phyloP scores from a whole-genome alignment of 192 early-diverging fungal species.

The Phlyctochytrium arcticum region DNA sequence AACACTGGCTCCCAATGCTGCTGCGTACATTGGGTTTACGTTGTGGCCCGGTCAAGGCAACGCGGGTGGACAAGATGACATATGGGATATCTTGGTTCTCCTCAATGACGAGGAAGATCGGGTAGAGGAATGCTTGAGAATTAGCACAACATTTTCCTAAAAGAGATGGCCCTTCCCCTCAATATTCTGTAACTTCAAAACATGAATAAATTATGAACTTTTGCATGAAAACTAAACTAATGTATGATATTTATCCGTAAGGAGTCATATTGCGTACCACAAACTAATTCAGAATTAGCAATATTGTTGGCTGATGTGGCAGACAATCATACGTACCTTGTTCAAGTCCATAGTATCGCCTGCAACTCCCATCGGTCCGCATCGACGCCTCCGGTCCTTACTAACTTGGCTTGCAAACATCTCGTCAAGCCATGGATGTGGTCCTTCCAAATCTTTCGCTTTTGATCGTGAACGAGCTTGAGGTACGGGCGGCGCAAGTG shows the following conservation, averaged over 20 bases:
- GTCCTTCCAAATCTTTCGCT: too few relatives aligned
- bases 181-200: too few relatives aligned
- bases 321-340: background rate
- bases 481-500: too few relatives aligned
- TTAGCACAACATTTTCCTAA: conserved; percentile 36
- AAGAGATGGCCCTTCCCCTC: too few relatives aligned
- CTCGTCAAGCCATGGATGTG: too few relatives aligned
- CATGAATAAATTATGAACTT: too few relatives aligned
- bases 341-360: background rate
- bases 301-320: background rate
- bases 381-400: background rate
- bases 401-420: too few relatives aligned
- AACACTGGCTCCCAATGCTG: conserved; percentile 33
- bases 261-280: background rate
- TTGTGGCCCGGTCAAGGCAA: conserved; percentile 21
- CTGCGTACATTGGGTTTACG: conserved; percentile 43
- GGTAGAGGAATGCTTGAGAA: conserved; percentile 48
- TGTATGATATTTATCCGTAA: too few relatives aligned
- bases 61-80: background rate
- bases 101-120: conserved; percentile 49
- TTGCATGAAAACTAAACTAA: too few relatives aligned
- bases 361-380: background rate
- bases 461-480: too few relatives aligned
- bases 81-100: conserved; percentile 40
- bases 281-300: background rate